phyloP scores from a whole-genome alignment of 768 basidiomycete genomes.

The Lactarius sanguifluus region DNA sequence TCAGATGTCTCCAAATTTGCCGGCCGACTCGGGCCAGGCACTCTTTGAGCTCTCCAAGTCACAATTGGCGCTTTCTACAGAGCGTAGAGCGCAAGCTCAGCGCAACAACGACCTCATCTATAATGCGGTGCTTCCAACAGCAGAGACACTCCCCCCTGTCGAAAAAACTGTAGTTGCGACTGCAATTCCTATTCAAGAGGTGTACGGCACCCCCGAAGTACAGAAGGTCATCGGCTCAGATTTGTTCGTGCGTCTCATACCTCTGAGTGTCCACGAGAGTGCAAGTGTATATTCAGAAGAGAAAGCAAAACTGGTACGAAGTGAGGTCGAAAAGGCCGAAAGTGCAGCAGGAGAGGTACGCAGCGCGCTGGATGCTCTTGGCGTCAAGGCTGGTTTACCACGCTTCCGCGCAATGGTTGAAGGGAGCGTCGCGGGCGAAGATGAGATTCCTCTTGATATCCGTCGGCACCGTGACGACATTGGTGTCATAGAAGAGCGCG shows the following conservation, averaged over 20 bases:
- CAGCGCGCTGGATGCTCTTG: constrained; percentile 78
- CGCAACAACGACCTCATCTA: constrained; percentile 98
- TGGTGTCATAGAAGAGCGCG: constrained; percentile 60
- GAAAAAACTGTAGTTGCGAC: constrained; percentile 83
- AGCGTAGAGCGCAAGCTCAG: constrained; percentile 70
- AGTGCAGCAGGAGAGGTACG: constrained; percentile 76
- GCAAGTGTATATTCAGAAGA: constrained; percentile 98
- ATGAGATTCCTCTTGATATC: constrained; percentile 70
- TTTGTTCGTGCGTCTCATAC: constrained; percentile 83
- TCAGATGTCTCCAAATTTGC: constrained; percentile 76
- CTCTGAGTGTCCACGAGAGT: constrained; percentile 92
- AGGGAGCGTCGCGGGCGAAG: constrained; percentile 58
- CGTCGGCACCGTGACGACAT: constrained; percentile 77
- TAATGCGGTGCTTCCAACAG: constrained; percentile 80
- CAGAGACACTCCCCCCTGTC: constrained; percentile 74
- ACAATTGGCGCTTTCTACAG: constrained; percentile 73
- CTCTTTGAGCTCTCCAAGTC: constrained; percentile 82
- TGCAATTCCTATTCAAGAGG: constrained; percentile 90
- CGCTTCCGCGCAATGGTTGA: constrained; percentile 73
- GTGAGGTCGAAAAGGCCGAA: constrained; percentile 86
- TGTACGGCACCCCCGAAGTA: constrained; percentile 87
- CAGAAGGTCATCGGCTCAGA: constrained; percentile 94
- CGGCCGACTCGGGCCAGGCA: constrained; percentile 79
- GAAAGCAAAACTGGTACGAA: constrained; percentile 91
- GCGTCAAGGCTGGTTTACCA: constrained; percentile 66